phyloP scores from a whole-genome alignment of 2,329 filamentous ascomycete species.

The Claviceps lovelessii region DNA sequence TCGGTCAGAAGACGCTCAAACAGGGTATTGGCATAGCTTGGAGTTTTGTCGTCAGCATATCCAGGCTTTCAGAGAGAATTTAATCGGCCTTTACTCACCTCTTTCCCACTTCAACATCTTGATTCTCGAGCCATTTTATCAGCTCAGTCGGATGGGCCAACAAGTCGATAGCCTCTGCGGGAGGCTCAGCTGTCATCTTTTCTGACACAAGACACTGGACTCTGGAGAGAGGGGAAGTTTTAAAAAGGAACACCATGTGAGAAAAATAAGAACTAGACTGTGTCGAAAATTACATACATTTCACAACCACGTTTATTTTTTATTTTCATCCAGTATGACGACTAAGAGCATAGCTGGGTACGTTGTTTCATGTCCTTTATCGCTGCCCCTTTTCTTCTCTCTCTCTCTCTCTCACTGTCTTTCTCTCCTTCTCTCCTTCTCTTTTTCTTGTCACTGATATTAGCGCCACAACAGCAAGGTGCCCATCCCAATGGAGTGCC shows the following conservation, averaged over 20 bases:
- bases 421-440: not conserved
- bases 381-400: not conserved
- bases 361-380: not conserved
- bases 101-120: slow-evolving; percentile 19
- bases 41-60: slow-evolving; percentile 3
- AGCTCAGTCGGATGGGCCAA: slow-evolving; percentile 23
- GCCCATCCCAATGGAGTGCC: not conserved
- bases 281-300: slow-evolving; percentile 1
- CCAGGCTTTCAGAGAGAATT: not conserved
- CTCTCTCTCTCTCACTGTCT: not conserved
- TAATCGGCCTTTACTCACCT: slow-evolving; percentile 18
- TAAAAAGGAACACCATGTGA: not conserved
- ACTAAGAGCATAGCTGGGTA: not conserved
- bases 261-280: not conserved
- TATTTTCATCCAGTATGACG: not conserved
- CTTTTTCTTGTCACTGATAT: not conserved
- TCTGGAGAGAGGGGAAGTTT: not conserved
- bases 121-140: slow-evolving; percentile 29
- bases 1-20: slow-evolving; percentile 34
- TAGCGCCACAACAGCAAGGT: not conserved
- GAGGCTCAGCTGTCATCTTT: slow-evolving; percentile 10
- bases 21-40: slow-evolving; percentile 23
- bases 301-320: not conserved
- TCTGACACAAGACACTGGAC: not conserved
- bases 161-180: slow-evolving; percentile 17